Evolutionary conservation across 2,329 filamentous ascomycete species (phyloP).

Genomic region (Neoascochyta sp.): DNA sequence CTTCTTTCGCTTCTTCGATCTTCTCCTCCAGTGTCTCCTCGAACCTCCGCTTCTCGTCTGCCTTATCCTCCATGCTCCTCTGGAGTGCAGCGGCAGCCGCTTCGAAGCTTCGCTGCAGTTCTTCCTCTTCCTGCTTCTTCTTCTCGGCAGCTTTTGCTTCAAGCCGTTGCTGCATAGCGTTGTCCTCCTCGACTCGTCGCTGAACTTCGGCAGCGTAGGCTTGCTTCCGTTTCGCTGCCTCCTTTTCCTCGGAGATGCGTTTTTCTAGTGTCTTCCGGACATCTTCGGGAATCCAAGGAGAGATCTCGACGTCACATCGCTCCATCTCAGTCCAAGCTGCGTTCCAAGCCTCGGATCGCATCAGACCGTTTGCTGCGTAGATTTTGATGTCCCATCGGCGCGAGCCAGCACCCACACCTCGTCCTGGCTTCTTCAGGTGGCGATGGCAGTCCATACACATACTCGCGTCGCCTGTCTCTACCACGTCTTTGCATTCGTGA

Average conservation of each 20-base stretch:
- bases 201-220: constrained; percentile 31
- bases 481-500: constrained; percentile 19
- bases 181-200: constrained; percentile 32
- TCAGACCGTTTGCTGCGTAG: constrained; percentile 90
- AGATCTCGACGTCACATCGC: constrained; percentile 89
- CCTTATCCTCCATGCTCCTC: constrained; percentile 26
- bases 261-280: constrained; percentile 59
- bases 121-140: constrained; percentile 23
- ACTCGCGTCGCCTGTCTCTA: constrained; percentile 34
- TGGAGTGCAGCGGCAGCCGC: constrained; percentile 24
- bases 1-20: constrained; percentile 32
- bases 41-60: constrained; percentile 24
- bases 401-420: constrained; percentile 37
- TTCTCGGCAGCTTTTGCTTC: constrained; percentile 26
- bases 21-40: constrained; percentile 26
- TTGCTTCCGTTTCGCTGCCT: constrained; percentile 26
- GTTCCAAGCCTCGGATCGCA: constrained; percentile 86
- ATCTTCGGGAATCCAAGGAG: constrained; percentile 63
- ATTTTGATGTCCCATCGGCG: constrained; percentile 76
- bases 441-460: constrained; percentile 50
- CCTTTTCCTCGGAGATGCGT: constrained; percentile 44
- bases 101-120: constrained; percentile 25
- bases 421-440: constrained; percentile 35
- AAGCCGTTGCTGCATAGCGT: constrained; percentile 22
- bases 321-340: constrained; percentile 98